Evolutionary conservation across 345 rosid species (phyloP).

Genomic region (Erodium maritimum): DNA sequence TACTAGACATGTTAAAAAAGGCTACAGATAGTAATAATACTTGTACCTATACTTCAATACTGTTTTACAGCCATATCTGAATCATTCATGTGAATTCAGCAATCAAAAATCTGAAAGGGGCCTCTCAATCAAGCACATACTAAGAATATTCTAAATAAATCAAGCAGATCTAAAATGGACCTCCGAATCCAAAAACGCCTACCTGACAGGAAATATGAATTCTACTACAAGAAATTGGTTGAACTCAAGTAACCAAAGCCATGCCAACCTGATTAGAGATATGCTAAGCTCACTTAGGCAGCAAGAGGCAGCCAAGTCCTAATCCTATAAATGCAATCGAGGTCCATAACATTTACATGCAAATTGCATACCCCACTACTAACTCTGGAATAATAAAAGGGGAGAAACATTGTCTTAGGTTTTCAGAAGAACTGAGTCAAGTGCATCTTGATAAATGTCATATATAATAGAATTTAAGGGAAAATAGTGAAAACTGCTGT

Average conservation of each 20-base stretch:
- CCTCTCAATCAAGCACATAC: no score
- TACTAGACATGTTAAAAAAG: not conserved
- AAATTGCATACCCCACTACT: not conserved
- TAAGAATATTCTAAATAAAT: no score
- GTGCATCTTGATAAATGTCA: conserved; percentile 4
- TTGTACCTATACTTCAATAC: not conserved
- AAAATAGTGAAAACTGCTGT: not conserved
- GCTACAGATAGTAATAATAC: not conserved
- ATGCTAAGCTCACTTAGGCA: not conserved
- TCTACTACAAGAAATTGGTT: not conserved
- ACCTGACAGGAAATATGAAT: not conserved
- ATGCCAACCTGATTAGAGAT: not conserved
- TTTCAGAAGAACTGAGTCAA: not conserved
- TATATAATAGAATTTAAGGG: not conserved
- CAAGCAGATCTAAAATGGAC: not conserved
- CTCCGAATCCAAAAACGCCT: not conserved
- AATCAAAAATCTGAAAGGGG: not conserved
- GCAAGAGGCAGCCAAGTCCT: not conserved
- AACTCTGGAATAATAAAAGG: not conserved
- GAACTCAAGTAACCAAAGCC: not conserved
- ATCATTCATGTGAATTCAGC: not conserved
- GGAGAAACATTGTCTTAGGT: not conserved
- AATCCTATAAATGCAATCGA: not conserved
- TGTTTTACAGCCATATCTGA: no score
- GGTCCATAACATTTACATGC: not conserved